A percentile compares a stretch with the other conserved stretches of the same genome.
phyloP scores from a whole-genome alignment of 441 rosid genomes.

The Adansonia gregorii region DNA sequence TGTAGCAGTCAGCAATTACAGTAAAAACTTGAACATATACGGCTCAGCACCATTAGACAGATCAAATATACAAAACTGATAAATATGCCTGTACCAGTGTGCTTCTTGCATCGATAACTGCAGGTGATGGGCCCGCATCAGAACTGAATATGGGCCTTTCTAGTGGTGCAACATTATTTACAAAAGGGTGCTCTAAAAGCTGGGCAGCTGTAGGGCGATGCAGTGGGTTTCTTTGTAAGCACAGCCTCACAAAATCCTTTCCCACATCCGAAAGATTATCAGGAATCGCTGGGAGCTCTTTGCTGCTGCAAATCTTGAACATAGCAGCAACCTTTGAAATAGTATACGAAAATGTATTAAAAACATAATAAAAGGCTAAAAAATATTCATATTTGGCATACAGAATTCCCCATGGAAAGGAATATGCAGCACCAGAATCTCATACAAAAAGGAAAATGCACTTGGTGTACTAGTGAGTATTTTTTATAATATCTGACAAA shows the following conservation, averaged over 20 bases:
- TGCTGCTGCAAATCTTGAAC: constrained; percentile 98
- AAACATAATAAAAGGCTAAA: neutral
- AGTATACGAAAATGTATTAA: neutral
- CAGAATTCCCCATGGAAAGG: neutral
- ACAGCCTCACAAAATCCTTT: constrained; percentile 81
- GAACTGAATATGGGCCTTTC: constrained; percentile 57
- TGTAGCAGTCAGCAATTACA: constrained; percentile 27
- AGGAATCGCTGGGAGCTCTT: constrained; percentile 95
- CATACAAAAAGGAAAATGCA: neutral
- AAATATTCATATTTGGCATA: constrained; percentile 16
- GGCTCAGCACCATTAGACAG: neutral
- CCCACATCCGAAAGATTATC: constrained; percentile 87
- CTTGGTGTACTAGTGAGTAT: neutral
- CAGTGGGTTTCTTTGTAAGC: constrained; percentile 79
- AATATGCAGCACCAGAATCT: neutral
- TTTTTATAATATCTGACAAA: no score
- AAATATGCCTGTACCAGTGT: constrained; percentile 45
- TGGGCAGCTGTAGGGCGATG: constrained; percentile 79
- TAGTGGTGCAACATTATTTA: constrained; percentile 62
- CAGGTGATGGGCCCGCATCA: constrained; percentile 50
- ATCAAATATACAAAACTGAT: neutral
- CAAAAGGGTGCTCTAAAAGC: constrained; percentile 87
- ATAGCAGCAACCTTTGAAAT: constrained; percentile 65
- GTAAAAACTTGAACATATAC: neutral
- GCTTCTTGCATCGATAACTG: constrained; percentile 54